A percentile compares a stretch with the other conserved stretches of the same genome.
These are phyloP conservation scores for Trichocladium uniseriatum DNA, from an alignment of 495 filamentous ascomycete genomes.

Conservation along the genomic window DNA sequence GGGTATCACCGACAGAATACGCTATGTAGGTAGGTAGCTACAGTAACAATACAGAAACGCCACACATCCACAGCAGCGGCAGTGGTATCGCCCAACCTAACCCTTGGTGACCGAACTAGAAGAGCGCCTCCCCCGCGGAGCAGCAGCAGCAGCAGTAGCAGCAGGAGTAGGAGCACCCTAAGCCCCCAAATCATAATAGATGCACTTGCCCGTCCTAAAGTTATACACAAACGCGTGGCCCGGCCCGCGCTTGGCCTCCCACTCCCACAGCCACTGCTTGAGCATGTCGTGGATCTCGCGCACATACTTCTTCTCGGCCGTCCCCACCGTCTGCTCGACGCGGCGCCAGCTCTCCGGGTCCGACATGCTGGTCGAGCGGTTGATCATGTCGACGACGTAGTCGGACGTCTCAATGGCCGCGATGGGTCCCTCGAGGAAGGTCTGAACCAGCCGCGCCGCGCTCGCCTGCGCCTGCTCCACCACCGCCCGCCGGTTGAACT, in stretches of 20 bases:
- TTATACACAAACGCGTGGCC: constrained; percentile 71
- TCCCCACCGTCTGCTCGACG: constrained; percentile 67
- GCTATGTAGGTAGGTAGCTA: too few species aligned
- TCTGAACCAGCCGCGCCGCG: constrained; percentile 52
- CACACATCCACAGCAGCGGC: too few species aligned
- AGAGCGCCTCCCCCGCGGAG: too few species aligned
- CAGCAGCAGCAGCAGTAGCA: neutral
- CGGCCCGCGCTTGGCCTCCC: constrained; percentile 40
- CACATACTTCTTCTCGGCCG: constrained; percentile 78
- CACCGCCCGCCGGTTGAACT: constrained; percentile 75
- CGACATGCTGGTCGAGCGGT: constrained; percentile 55
- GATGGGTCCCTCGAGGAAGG: constrained; percentile 65
- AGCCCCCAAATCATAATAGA: constrained; percentile 62
- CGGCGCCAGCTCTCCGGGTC: constrained; percentile 81
- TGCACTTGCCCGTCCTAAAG: constrained; percentile 62
- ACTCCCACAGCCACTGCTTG: constrained; percentile 45
- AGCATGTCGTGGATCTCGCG: constrained; percentile 77
- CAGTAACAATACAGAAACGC: too few species aligned
- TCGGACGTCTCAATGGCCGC: constrained; percentile 84
- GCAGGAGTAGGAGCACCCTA: constrained; percentile 16
- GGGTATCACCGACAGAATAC: too few species aligned
- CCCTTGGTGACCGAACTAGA: too few species aligned
- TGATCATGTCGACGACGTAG: constrained; percentile 71
- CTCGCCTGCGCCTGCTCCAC: constrained; percentile 68
- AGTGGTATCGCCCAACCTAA: too few species aligned